phyloP scores from a whole-genome alignment of 2,329 filamentous ascomycete species.

The Nothopassalora personata region DNA sequence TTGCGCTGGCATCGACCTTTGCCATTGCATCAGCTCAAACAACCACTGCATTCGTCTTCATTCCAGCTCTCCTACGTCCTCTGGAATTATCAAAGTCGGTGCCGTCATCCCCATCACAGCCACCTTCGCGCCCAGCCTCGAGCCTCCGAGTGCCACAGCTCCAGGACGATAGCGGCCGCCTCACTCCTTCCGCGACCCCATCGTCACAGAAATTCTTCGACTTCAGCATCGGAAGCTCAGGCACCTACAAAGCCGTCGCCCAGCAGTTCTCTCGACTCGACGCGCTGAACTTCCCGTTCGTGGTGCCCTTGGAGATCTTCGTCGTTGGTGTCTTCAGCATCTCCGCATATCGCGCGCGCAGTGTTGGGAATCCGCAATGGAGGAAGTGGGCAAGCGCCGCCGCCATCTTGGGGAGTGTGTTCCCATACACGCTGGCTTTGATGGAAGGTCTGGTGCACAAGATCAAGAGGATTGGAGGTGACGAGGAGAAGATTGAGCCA shows the following conservation, averaged over 20 bases:
- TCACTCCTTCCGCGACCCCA: conserved; percentile 17
- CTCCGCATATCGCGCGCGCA: conserved; percentile 17
- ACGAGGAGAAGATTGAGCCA: conserved; percentile 27
- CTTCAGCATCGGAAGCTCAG: conserved; percentile 13
- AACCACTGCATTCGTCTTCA: conserved; percentile 14
- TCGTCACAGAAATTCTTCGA: conserved; percentile 13
- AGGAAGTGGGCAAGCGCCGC: conserved; percentile 23
- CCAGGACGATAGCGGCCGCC: conserved; percentile 14
- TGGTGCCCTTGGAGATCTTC: conserved; percentile 23
- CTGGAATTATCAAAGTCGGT: conserved; percentile 5
- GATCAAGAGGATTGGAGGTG: conserved; percentile 23
- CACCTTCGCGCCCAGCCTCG: conserved; percentile 3
- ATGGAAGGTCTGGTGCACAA: conserved; percentile 27
- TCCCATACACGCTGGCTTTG: conserved; percentile 21
- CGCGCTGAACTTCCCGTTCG: conserved; percentile 17
- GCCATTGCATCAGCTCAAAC: conserved; percentile 13
- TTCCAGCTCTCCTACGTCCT: conserved; percentile 19
- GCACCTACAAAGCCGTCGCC: conserved; percentile 27
- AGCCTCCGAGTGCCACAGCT: conserved; percentile 12
- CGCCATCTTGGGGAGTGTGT: conserved; percentile 17
- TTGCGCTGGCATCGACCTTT: conserved; percentile 16
- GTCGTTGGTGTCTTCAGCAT: conserved; percentile 19
- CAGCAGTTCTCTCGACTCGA: conserved; percentile 25
- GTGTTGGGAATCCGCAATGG: conserved; percentile 9
- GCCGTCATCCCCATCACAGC: not conserved